Conservation (phyloP, 2,329 filamentous ascomycete genomes). For the Teratosphaeria gauchensis region DNA sequence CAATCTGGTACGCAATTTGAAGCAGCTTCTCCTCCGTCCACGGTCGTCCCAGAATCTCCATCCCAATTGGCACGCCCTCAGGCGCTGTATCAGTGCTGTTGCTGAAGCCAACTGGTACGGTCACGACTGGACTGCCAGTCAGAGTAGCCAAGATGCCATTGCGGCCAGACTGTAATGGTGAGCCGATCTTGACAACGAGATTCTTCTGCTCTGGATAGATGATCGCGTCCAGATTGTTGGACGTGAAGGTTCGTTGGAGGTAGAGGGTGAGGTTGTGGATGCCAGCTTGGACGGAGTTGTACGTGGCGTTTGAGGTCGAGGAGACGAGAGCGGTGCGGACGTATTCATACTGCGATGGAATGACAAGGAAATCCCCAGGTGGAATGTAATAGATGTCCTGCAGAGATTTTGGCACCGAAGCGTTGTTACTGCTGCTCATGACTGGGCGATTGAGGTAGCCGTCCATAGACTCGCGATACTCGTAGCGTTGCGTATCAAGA, state of each 20-base stretch:
- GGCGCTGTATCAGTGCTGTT: conserved; percentile 39
- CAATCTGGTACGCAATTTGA: conserved; percentile 43
- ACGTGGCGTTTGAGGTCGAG: conserved; percentile 41
- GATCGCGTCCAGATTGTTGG: conserved; percentile 45
- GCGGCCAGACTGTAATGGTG: conserved; percentile 47
- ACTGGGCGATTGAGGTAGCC: conserved; percentile 41
- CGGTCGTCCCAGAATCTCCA: conserved; percentile 52
- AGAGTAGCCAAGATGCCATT: conserved; percentile 49
- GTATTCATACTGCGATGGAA: conserved; percentile 49
- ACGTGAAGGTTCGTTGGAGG: conserved; percentile 42
- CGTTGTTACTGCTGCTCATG: conserved; percentile 18
- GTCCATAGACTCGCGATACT: conserved; percentile 49
- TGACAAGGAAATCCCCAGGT: conserved; percentile 46
- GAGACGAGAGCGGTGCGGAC: conserved; percentile 42
- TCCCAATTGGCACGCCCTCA: conserved; percentile 51
- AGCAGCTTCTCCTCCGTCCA: conserved; percentile 48
- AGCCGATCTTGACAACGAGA: conserved; percentile 50
- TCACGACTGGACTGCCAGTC: conserved; percentile 45
- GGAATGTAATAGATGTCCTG: background rate
- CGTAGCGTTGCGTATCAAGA: conserved; percentile 52
- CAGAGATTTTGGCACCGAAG: conserved; percentile 29
- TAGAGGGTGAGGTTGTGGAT: conserved; percentile 46
- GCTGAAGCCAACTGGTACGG: conserved; percentile 47
- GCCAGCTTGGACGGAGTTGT: conserved; percentile 34
- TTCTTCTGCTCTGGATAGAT: conserved; percentile 58